phyloP scores from a whole-genome alignment of 306 rosid species.

The Echinosophora koreensis region DNA sequence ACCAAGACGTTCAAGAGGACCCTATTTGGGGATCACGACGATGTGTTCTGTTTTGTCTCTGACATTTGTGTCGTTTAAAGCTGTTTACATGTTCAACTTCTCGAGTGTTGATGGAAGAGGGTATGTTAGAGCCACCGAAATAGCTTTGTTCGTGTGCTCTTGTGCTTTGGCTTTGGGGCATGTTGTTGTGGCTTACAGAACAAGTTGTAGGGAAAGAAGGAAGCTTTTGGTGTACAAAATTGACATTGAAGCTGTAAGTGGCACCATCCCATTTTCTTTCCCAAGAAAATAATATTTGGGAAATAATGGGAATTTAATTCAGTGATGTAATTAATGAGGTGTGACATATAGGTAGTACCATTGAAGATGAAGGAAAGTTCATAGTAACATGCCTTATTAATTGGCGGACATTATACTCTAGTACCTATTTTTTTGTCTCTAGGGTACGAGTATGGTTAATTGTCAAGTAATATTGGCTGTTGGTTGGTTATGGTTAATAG shows the following conservation, averaged over 20 bases:
- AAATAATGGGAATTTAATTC: conserved; percentile 32
- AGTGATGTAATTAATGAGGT: conserved; percentile 31
- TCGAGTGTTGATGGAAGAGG: conserved; percentile 46
- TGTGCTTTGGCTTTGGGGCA: conserved; percentile 83
- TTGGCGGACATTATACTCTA: background rate
- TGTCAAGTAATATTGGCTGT: background rate
- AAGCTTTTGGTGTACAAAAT: conserved; percentile 95
- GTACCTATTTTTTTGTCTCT: background rate
- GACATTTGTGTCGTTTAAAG: conserved; percentile 82
- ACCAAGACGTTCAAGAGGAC: conserved; percentile 80
- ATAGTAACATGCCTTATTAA: conserved; percentile 5
- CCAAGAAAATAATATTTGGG: conserved; percentile 1
- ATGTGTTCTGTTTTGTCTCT: conserved; percentile 75
- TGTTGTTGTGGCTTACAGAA: conserved; percentile 84
- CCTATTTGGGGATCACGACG: conserved; percentile 86
- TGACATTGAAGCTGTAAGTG: conserved; percentile 95
- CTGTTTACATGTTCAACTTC: conserved; percentile 65
- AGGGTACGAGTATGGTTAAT: background rate
- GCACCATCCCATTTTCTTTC: conserved; percentile 20
- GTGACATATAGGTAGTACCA: conserved; percentile 38
- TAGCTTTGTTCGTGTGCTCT: conserved; percentile 79
- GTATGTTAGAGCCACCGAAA: conserved; percentile 59
- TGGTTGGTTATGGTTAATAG: too few relatives aligned
- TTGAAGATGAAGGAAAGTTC: background rate
- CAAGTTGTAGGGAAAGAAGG: conserved; percentile 95